Conservation (phyloP, 495 filamentous ascomycete genomes). For the Neurospora intermedia region DNA sequence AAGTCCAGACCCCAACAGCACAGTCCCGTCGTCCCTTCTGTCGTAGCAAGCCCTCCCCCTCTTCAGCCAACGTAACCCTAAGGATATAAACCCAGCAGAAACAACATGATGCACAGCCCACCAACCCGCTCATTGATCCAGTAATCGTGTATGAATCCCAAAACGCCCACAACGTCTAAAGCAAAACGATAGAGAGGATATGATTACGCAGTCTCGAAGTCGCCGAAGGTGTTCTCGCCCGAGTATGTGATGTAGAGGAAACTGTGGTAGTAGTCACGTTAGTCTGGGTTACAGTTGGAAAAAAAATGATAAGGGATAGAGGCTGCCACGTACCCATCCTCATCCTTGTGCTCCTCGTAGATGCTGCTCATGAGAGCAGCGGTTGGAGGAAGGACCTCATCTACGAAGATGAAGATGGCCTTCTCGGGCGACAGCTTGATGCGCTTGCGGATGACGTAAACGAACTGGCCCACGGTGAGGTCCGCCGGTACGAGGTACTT, state of each 20-base stretch:
- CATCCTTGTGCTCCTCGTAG: slow-evolving; percentile 94
- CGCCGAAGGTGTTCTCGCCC: slow-evolving; percentile 98
- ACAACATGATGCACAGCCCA: slow-evolving; percentile 8
- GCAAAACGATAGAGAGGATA: background rate
- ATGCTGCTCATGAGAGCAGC: slow-evolving; percentile 98
- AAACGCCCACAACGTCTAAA: background rate
- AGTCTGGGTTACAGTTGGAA: background rate
- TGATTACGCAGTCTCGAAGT: slow-evolving; percentile 21
- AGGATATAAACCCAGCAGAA: slow-evolving; percentile 2
- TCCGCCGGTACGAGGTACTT: slow-evolving; percentile 98
- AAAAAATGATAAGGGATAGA: background rate
- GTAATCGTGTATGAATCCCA: slow-evolving; percentile 7
- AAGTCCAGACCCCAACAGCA: background rate
- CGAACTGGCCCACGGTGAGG: slow-evolving; percentile 98
- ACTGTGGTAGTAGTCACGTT: slow-evolving; percentile 17
- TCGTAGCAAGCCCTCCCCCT: background rate
- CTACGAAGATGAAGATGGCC: slow-evolving; percentile 99
- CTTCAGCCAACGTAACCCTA: background rate
- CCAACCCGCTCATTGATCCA: slow-evolving; percentile 5
- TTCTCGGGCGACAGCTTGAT: slow-evolving; percentile 99
- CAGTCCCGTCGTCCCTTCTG: background rate
- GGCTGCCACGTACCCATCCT: slow-evolving; percentile 49
- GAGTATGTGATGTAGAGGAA: slow-evolving; percentile 72
- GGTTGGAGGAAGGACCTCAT: slow-evolving; percentile 93
- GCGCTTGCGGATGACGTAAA: slow-evolving; percentile 99